Percentiles rank a stretch among this genome's conserved stretches.
These are phyloP conservation scores for Wallacemonas collosoma DNA, from an alignment of 208 protist species.

Conservation along the genomic window DNA sequence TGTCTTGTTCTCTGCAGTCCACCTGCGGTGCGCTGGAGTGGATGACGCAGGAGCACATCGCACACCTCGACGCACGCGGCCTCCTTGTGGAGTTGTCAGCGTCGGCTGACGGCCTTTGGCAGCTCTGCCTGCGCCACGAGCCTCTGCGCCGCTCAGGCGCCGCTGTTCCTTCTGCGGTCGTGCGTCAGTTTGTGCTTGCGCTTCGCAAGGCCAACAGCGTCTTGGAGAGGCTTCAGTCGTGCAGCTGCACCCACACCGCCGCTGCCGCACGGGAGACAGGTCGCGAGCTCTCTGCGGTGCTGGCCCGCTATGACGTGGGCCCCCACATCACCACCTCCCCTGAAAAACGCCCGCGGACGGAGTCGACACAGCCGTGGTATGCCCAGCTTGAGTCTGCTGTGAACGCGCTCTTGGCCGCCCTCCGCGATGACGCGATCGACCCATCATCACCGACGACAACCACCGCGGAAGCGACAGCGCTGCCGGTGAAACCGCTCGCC, in stretches of 20 bases:
- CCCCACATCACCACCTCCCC: slow-evolving; percentile 8
- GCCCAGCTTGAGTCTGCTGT: slow-evolving; percentile 20
- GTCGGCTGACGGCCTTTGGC: slow-evolving; percentile 58
- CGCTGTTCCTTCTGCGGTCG: slow-evolving; percentile 30
- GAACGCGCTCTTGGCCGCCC: slow-evolving; percentile 19
- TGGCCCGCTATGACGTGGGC: slow-evolving; percentile 19
- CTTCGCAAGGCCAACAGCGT: slow-evolving; percentile 28
- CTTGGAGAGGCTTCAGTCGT: slow-evolving; percentile 30
- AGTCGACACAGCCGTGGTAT: slow-evolving; percentile 29
- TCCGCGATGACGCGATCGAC: slow-evolving; percentile 21
- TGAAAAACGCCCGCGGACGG: slow-evolving; percentile 43
- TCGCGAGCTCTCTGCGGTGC: slow-evolving; percentile 19
- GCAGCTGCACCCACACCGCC: slow-evolving; percentile 8
- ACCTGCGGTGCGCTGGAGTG: slow-evolving; percentile 52
- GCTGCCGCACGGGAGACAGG: slow-evolving; percentile 21
- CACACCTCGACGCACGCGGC: slow-evolving; percentile 21
- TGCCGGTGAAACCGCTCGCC: not conserved
- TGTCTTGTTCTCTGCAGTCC: slow-evolving; percentile 56
- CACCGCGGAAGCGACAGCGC: not conserved
- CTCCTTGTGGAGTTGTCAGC: slow-evolving; percentile 45
- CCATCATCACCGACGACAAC: slow-evolving; percentile 4
- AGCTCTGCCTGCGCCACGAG: slow-evolving; percentile 48
- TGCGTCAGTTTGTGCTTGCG: slow-evolving; percentile 21
- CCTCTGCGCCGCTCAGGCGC: slow-evolving; percentile 29
- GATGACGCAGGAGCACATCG: slow-evolving; percentile 54